Conservation (phyloP, 2,329 filamentous ascomycete genomes). For the Colletotrichum eremochloae region DNA sequence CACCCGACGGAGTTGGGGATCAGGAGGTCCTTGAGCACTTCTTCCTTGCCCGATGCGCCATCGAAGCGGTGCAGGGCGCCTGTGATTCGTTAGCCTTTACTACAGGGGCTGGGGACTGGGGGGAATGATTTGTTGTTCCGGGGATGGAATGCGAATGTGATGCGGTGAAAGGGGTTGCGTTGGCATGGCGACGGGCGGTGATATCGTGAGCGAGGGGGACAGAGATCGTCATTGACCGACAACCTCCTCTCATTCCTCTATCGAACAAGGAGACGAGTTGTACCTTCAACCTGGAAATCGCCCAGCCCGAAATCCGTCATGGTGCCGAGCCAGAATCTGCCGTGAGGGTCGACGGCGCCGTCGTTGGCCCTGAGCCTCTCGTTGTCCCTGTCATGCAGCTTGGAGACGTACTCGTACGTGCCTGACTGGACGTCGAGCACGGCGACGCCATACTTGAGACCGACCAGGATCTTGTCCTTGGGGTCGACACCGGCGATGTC, state of each 20-base stretch:
- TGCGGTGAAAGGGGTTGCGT: constrained; percentile 12
- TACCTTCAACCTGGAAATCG: constrained; percentile 72
- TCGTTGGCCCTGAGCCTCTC: constrained; percentile 81
- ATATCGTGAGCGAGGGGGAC: constrained; percentile 2
- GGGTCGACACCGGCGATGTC: constrained; percentile 79
- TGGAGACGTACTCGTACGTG: constrained; percentile 65
- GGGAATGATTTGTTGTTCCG: not conserved
- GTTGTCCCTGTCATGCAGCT: constrained; percentile 60
- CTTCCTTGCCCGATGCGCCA: constrained; percentile 69
- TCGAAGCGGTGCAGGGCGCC: constrained; percentile 82
- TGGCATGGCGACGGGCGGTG: constrained; percentile 12
- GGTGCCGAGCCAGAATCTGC: constrained; percentile 86
- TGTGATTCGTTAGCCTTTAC: constrained; percentile 49
- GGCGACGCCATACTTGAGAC: constrained; percentile 86
- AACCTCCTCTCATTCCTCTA: not conserved
- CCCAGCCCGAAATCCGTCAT: constrained; percentile 81
- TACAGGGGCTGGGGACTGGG: not conserved
- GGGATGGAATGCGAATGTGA: not conserved
- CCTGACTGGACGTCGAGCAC: constrained; percentile 75
- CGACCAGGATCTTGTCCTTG: constrained; percentile 77
- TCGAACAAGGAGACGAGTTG: constrained; percentile 14
- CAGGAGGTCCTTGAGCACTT: constrained; percentile 73
- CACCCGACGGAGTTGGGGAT: constrained; percentile 91
- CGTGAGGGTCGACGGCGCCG: constrained; percentile 82
- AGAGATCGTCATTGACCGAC: not conserved